phyloP scores from a whole-genome alignment of 106 monocot genomes.

The Iris macrosiphon region DNA sequence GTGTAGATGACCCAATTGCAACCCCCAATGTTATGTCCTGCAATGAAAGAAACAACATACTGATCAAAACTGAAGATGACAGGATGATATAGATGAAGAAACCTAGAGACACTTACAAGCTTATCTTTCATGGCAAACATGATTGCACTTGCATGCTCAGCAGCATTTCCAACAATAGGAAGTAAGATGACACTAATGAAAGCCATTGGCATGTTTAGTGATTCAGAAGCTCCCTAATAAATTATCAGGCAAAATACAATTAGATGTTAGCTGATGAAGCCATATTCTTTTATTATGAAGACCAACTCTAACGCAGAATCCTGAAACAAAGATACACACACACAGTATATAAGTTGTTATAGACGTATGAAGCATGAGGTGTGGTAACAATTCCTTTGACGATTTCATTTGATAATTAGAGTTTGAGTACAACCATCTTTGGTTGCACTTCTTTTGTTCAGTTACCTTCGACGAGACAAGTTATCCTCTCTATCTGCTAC shows the following conservation, averaged over 20 bases:
- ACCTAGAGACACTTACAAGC: slow-evolving; percentile 39
- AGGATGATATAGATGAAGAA: too few relatives aligned
- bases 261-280: slow-evolving; percentile 1
- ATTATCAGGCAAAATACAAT: slow-evolving; percentile 15
- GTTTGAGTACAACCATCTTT: too few relatives aligned
- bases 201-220: slow-evolving; percentile 64
- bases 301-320: neutral
- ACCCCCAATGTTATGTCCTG: slow-evolving; percentile 93
- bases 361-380: too few relatives aligned
- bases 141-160: slow-evolving; percentile 91
- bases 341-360: too few relatives aligned
- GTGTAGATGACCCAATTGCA: slow-evolving; percentile 95
- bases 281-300: neutral
- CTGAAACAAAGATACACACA: neutral
- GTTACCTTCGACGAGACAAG: too few relatives aligned
- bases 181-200: slow-evolving; percentile 89
- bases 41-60: neutral
- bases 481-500: too few relatives aligned
- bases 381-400: too few relatives aligned
- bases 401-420: too few relatives aligned
- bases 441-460: too few relatives aligned
- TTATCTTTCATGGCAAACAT: slow-evolving; percentile 94
- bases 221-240: slow-evolving; percentile 69
- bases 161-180: slow-evolving; percentile 91
- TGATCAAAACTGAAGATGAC: too few relatives aligned